Evolutionary conservation across 108 stramenopile genomes (phyloP).

Genomic region (Cyclotella kingstonii): DNA sequence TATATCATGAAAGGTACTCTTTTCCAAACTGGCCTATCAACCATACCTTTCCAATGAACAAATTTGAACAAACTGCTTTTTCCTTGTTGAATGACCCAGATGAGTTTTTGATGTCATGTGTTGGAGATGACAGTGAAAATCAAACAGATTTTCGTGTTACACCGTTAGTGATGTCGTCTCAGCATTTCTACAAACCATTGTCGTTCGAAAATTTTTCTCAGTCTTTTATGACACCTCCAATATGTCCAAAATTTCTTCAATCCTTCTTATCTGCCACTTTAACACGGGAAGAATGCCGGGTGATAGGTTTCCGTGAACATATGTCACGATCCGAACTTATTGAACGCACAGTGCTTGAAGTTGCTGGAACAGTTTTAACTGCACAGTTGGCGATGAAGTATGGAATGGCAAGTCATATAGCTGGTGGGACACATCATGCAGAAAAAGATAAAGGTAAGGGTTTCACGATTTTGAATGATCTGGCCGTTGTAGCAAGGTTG

Average conservation of each 20-base stretch:
- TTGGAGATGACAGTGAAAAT: conserved; percentile 2
- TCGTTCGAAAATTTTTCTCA: conserved; percentile 38
- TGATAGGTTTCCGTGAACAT: conserved; percentile 76
- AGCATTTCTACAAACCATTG: conserved; percentile 57
- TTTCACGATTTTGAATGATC: conserved; percentile 79
- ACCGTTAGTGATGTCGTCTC: conserved; percentile 43
- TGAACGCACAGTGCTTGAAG: conserved; percentile 70
- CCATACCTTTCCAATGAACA: conserved; percentile 71
- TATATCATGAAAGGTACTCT: conserved; percentile 74
- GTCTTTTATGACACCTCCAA: conserved; percentile 34
- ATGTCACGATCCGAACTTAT: conserved; percentile 62
- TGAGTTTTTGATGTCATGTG: background rate
- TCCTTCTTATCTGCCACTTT: conserved; percentile 52
- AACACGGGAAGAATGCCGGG: conserved; percentile 52
- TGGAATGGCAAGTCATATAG: conserved; percentile 75
- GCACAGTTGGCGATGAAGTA: conserved; percentile 67
- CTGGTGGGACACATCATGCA: conserved; percentile 87
- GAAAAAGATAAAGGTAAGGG: conserved; percentile 56
- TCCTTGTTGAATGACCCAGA: conserved; percentile 39
- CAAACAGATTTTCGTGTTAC: background rate
- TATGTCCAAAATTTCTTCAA: conserved; percentile 43
- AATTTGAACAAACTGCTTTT: conserved; percentile 52
- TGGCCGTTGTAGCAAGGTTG: conserved; percentile 62
- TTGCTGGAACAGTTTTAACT: conserved; percentile 71
- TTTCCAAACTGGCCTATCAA: conserved; percentile 58